A percentile compares a stretch with the other conserved stretches of the same genome.
phyloP scores from a whole-genome alignment of 192 early-diverging fungal genomes.

The Coemansia sp. region DNA sequence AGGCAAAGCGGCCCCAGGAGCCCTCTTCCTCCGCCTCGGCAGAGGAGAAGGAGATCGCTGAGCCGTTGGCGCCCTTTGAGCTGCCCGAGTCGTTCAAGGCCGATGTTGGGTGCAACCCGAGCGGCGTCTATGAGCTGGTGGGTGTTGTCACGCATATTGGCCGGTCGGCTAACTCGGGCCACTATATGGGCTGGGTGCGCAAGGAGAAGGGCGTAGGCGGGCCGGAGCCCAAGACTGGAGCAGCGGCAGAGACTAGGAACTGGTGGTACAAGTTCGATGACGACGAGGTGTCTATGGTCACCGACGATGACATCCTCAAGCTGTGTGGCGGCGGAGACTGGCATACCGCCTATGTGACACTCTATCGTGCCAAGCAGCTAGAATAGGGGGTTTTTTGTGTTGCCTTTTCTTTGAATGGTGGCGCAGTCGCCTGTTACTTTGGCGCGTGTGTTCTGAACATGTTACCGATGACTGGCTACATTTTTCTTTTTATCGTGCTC shows the following conservation, averaged over 20 bases:
- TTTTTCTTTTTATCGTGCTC: no score
- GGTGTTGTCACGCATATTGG: constrained; percentile 96
- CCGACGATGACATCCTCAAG: constrained; percentile 85
- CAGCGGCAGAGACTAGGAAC: constrained; percentile 38
- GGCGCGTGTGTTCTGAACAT: no score
- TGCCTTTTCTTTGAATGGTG: no score
- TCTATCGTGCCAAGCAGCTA: constrained; percentile 82
- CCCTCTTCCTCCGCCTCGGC: constrained; percentile 1
- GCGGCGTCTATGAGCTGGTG: constrained; percentile 90
- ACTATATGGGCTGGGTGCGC: constrained; percentile 96
- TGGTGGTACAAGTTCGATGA: constrained; percentile 97
- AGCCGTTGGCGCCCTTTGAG: constrained; percentile 24
- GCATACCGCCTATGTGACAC: constrained; percentile 86
- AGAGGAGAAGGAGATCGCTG: constrained; percentile 31
- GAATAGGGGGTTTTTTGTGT: constrained; percentile 34
- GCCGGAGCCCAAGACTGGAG: constrained; percentile 45
- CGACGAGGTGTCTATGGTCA: constrained; percentile 87
- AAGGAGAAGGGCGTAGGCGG: constrained; percentile 61
- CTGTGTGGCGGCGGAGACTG: constrained; percentile 90
- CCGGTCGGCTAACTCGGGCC: constrained; percentile 91
- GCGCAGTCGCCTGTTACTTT: no score
- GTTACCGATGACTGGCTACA: no score
- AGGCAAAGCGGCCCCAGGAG: constrained; percentile 19
- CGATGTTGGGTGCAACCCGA: constrained; percentile 85
- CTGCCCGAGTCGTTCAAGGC: constrained; percentile 72